Evolutionary conservation across 495 filamentous ascomycete species (phyloP), one percentile per base, ranked within the genome.

Genomic region (Mytilinidion resinicola): DNA sequence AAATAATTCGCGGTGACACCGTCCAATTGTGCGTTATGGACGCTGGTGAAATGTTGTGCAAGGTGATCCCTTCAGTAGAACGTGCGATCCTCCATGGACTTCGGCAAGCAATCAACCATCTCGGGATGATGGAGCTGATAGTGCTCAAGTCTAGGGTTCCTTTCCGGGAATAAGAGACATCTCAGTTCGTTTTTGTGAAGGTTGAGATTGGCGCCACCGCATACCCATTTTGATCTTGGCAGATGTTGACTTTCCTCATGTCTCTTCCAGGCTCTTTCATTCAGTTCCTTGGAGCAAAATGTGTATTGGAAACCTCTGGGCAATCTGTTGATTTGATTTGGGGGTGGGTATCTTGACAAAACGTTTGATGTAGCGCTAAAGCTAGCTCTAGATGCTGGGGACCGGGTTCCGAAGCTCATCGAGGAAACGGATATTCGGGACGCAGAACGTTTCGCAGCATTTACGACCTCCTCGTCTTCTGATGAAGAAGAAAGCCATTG

Each of bases 201-300:
- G n/a, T n/a, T n/a, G n/a, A n/a, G n/a, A n/a, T n/a, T n/a, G n/a
- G n/a, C n/a, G n/a, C n/a, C n/a, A 30, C 25, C 25, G 25, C 21
- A 49, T 0, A 25, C 21, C 46, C 46, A 49, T 49, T 30, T 20
- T 21, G 21, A 8, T 49, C 21, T 25, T 7, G 46, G 46, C 9
- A 49, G 46, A 25, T 49, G 46, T 25, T 49, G 46, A 6, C 4
- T 49, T 49, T 49, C 46, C 12, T 49, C 46, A 30, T 49, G 21
- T 8, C 46, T 25, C 21, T 30, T 49, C 46, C 46, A 49, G 14
- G 46, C 21, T 49, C 25, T 49, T 17, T 49, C 21, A 9, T 11
- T 21, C 33, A 49, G 1, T 14, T 49, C 33, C 33, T 49, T 9
- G 14, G 33, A 20, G 15, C 46, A 49, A 25, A 49, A 49, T 25